These are phyloP conservation scores for Serendipita vermifera DNA, from an alignment of 768 basidiomycete genomes.

Conservation along the genomic window DNA sequence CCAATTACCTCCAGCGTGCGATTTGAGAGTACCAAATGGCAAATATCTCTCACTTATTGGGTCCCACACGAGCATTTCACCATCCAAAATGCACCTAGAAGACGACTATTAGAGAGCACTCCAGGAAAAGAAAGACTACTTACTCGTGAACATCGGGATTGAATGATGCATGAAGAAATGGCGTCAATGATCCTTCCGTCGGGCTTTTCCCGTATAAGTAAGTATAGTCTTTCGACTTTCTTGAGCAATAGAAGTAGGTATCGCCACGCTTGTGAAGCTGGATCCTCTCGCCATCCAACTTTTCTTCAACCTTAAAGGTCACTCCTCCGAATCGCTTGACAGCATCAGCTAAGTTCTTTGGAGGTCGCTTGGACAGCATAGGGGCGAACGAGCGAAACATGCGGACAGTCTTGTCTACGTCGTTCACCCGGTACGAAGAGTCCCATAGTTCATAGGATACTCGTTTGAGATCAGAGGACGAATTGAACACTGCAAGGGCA, in stretches of 20 bases:
- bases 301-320: slow-evolving; percentile 89
- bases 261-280: slow-evolving; percentile 88
- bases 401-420: slow-evolving; percentile 71
- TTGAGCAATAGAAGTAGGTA: slow-evolving; percentile 85
- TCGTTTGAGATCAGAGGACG: slow-evolving; percentile 90
- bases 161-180: slow-evolving; percentile 66
- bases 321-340: slow-evolving; percentile 69
- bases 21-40: slow-evolving; percentile 89
- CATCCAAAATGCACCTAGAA: slow-evolving; percentile 79
- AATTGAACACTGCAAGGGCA: slow-evolving; percentile 87
- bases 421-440: slow-evolving; percentile 49
- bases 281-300: slow-evolving; percentile 92
- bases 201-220: slow-evolving; percentile 81
- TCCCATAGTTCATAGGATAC: slow-evolving; percentile 85
- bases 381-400: slow-evolving; percentile 82
- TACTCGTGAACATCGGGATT: slow-evolving; percentile 69
- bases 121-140: slow-evolving; percentile 20
- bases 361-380: slow-evolving; percentile 87
- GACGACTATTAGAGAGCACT: slow-evolving; percentile 12
- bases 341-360: slow-evolving; percentile 64
- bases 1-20: slow-evolving; percentile 64
- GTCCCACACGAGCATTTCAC: slow-evolving; percentile 99
- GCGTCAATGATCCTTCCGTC: slow-evolving; percentile 77
- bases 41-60: slow-evolving; percentile 76
- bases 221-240: slow-evolving; percentile 84